phyloP scores from a whole-genome alignment of 257 asterid species.

The Solanum commersonii region DNA sequence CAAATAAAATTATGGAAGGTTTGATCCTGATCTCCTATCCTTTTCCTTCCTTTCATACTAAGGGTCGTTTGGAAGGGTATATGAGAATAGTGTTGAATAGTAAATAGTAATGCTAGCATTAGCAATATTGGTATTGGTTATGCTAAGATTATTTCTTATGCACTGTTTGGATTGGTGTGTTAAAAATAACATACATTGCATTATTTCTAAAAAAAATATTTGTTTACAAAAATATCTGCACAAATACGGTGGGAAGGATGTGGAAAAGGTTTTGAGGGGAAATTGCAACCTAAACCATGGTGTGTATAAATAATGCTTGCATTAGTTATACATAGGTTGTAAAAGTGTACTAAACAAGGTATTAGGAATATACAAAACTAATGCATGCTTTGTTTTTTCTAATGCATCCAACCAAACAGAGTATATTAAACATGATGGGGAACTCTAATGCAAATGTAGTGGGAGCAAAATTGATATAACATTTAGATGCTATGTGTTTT shows the following conservation, averaged over 20 bases:
- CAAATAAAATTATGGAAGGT: constrained; percentile 29
- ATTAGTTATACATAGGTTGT: not conserved
- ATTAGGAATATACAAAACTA: not conserved
- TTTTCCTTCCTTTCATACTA: not conserved
- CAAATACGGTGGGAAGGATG: not conserved
- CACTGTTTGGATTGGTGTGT: not conserved
- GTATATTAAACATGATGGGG: not conserved
- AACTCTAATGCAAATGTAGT: not conserved
- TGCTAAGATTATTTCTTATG: not conserved
- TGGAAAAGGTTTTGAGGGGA: not conserved
- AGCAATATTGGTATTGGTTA: not conserved
- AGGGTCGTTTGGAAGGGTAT: not conserved
- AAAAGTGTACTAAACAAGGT: not conserved
- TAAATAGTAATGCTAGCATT: not conserved
- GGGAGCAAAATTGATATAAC: not conserved
- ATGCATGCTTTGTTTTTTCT: not conserved
- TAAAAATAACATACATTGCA: not conserved
- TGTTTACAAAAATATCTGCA: not conserved
- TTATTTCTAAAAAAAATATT: not conserved
- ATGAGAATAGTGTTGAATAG: not conserved
- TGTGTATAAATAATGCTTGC: not conserved
- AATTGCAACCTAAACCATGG: not conserved
- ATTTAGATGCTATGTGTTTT: not conserved
- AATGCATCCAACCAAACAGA: not conserved
- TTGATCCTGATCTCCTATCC: not conserved